These are phyloP conservation scores for Phyllosticta citribraziliensis DNA, from an alignment of 2,329 filamentous ascomycete species.

Conservation along the genomic window DNA sequence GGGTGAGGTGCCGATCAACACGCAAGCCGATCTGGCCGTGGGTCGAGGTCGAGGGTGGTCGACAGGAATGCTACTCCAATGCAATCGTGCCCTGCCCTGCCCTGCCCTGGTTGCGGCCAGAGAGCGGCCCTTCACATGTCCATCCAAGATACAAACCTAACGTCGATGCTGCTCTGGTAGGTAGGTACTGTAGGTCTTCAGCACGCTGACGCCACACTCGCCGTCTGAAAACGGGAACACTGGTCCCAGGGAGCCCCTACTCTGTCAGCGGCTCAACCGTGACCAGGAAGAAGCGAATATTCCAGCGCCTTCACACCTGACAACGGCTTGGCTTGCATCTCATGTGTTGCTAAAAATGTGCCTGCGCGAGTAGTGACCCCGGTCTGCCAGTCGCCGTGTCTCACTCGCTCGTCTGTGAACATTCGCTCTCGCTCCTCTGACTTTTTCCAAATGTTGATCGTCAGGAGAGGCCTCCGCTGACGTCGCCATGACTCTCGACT, in stretches of 20 bases:
- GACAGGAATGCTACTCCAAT: too few relatives aligned
- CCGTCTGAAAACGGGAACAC: not conserved
- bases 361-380: not conserved
- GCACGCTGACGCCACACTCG: too few relatives aligned
- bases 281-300: not conserved
- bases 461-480: not conserved
- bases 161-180: not conserved
- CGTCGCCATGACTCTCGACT: not conserved
- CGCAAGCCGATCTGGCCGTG: not conserved
- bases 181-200: too few relatives aligned
- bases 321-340: not conserved
- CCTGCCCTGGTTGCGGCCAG: too few relatives aligned
- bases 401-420: not conserved
- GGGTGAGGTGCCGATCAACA: not conserved
- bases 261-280: not conserved
- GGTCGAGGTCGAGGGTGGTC: too few relatives aligned
- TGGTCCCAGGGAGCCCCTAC: not conserved
- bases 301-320: not conserved
- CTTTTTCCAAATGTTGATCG: not conserved
- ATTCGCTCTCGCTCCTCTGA: not conserved
- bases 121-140: too few relatives aligned
- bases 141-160: too few relatives aligned
- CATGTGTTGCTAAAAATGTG: not conserved
- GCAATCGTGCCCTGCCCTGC: too few relatives aligned
- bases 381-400: not conserved